A percentile compares a stretch with the other conserved stretches of the same genome.
phyloP scores from a whole-genome alignment of 345 rosid genomes.

The Populus simonii region DNA sequence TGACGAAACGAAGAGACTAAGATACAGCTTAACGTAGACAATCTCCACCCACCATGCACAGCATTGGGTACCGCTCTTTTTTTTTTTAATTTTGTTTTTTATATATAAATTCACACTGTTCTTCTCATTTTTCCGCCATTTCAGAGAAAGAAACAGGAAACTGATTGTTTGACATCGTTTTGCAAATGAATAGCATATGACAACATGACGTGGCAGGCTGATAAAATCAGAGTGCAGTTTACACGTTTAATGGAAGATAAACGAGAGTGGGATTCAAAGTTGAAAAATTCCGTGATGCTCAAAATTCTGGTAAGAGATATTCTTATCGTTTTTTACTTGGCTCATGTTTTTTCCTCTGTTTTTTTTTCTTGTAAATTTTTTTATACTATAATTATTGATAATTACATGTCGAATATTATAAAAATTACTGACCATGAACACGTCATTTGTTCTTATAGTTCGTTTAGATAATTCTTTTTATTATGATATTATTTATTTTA shows the following conservation, averaged over 20 bases:
- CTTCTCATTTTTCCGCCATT: slow-evolving; percentile 30
- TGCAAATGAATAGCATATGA: neutral
- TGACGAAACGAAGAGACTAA: neutral
- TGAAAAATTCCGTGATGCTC: too few relatives aligned
- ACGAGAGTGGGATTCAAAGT: too few relatives aligned
- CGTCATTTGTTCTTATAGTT: too few relatives aligned
- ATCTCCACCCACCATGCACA: neutral
- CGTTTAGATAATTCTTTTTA: too few relatives aligned
- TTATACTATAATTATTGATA: too few relatives aligned
- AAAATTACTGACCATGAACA: too few relatives aligned
- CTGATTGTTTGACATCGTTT: neutral
- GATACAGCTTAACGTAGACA: neutral
- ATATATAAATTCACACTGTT: neutral
- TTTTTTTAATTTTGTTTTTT: neutral
- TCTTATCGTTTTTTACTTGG: too few relatives aligned
- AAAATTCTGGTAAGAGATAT: too few relatives aligned
- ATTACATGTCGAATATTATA: too few relatives aligned
- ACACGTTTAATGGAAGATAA: neutral
- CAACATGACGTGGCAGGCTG: neutral
- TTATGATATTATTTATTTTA: too few relatives aligned
- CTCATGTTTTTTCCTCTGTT: too few relatives aligned
- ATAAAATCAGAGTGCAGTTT: neutral
- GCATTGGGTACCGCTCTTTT: neutral
- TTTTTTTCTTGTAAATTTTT: too few relatives aligned
- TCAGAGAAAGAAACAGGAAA: slow-evolving; percentile 22